A percentile compares a stretch with the other conserved stretches of the same genome.
Evolutionary conservation across 1,284 basidiomycete species (phyloP).

Genomic region (Gymnopus androsaceus): DNA sequence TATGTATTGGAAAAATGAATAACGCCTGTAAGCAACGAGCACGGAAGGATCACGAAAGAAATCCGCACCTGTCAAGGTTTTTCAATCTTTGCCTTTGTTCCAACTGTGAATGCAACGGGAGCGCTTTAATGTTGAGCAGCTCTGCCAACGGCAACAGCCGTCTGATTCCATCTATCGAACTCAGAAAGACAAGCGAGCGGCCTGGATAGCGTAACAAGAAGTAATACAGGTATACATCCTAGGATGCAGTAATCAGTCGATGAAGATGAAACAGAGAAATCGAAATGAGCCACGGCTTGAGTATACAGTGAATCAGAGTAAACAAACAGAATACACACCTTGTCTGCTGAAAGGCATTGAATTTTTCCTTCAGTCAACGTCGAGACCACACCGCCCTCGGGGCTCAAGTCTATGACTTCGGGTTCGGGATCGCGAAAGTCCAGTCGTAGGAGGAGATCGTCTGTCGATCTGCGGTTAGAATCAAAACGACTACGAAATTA

Average conservation of each 20-base stretch:
- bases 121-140: constrained; percentile 77
- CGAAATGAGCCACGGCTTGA: too few species aligned
- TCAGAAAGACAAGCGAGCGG: constrained; percentile 92
- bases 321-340: constrained; percentile 53
- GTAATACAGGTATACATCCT: constrained; percentile 95
- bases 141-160: constrained; percentile 85
- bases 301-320: too few species aligned
- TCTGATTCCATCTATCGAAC: constrained; percentile 94
- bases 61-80: constrained; percentile 81
- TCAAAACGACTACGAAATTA: background rate
- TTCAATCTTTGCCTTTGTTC: constrained; percentile 97
- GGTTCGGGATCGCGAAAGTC: constrained; percentile 94
- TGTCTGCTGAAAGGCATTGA: constrained; percentile 86
- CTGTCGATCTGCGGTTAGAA: constrained; percentile 40
- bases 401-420: constrained; percentile 88
- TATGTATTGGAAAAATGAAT: too few species aligned
- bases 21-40: too few species aligned
- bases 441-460: constrained; percentile 86
- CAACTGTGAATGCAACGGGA: constrained; percentile 90
- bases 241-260: background rate
- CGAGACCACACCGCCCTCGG: constrained; percentile 81
- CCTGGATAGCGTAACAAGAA: constrained; percentile 96
- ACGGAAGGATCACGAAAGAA: too few species aligned
- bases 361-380: constrained; percentile 89
- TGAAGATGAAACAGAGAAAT: background rate